These are phyloP conservation scores for Bolboschoenus planiculmis DNA, from an alignment of 176 grass and related monocot species.

Conservation along the genomic window DNA sequence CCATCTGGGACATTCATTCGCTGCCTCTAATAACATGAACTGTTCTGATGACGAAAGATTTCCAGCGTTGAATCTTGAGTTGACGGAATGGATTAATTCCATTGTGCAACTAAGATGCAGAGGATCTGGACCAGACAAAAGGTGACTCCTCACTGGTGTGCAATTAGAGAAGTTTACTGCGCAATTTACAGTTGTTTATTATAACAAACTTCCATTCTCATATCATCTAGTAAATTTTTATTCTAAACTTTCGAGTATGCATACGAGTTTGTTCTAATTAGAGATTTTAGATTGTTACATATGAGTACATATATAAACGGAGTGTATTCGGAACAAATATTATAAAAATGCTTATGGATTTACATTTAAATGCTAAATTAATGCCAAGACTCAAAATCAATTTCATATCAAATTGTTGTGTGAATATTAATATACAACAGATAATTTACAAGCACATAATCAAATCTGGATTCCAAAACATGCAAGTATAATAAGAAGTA, in stretches of 20 bases:
- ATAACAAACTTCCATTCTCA: neutral
- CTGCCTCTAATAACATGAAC: neutral
- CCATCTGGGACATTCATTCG: neutral
- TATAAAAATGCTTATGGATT: neutral
- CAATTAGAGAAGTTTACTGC: neutral
- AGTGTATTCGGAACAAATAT: neutral
- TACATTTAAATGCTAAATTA: neutral
- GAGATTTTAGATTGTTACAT: neutral
- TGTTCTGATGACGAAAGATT: neutral
- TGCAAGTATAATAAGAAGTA: neutral
- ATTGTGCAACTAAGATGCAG: neutral
- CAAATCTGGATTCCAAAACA: too few species aligned
- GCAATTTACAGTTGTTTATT: neutral
- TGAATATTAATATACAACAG: too few species aligned
- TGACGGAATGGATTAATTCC: neutral
- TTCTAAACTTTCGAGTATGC: neutral
- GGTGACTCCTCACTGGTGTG: neutral
- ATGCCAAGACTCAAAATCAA: neutral
- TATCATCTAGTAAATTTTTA: neutral
- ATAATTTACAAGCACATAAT: too few species aligned
- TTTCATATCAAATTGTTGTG: neutral
- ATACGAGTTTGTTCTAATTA: neutral
- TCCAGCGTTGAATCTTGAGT: neutral
- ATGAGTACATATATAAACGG: neutral
- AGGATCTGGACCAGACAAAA: neutral